These are phyloP conservation scores for Penicillium sp. DNA, from an alignment of 2,329 filamentous ascomycete species.

Conservation along the genomic window DNA sequence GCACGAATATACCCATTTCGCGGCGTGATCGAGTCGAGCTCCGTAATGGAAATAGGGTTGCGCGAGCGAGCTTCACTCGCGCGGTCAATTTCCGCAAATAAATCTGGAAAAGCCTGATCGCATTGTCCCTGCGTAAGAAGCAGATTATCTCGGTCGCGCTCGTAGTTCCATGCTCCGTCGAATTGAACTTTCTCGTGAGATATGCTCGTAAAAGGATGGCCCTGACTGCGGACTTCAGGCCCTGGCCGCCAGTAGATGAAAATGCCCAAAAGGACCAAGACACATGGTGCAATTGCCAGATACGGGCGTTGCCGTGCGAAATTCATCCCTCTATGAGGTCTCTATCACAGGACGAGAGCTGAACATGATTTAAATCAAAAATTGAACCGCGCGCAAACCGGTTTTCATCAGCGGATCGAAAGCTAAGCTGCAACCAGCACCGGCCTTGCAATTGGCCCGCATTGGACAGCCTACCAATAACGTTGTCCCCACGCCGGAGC, in stretches of 20 bases:
- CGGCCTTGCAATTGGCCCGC: background rate
- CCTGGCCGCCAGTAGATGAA: background rate
- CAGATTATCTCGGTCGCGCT: slow-evolving; percentile 23
- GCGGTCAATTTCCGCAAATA: slow-evolving; percentile 29
- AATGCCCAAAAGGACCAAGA: slow-evolving; percentile 1
- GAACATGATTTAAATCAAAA: too few relatives aligned
- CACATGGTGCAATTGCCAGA: background rate
- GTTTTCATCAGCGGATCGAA: background rate
- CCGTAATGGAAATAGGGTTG: slow-evolving; percentile 13
- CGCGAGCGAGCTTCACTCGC: slow-evolving; percentile 19
- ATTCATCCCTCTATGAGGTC: background rate
- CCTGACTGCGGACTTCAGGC: background rate
- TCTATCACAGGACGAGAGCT: background rate
- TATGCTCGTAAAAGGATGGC: background rate
- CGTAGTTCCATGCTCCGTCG: slow-evolving; percentile 13
- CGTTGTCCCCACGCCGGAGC: background rate
- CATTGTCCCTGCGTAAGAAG: slow-evolving; percentile 23
- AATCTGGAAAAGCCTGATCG: slow-evolving; percentile 24
- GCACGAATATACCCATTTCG: slow-evolving; percentile 28
- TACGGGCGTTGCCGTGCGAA: background rate
- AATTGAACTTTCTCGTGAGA: background rate
- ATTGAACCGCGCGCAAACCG: background rate
- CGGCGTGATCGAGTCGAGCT: slow-evolving; percentile 22
- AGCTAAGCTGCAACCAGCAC: background rate
- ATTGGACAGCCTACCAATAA: background rate